Evolutionary conservation across 1,284 basidiomycete species (phyloP), one percentile per base, ranked within the genome.

Genomic region (Apiotrichum gracile): DNA sequence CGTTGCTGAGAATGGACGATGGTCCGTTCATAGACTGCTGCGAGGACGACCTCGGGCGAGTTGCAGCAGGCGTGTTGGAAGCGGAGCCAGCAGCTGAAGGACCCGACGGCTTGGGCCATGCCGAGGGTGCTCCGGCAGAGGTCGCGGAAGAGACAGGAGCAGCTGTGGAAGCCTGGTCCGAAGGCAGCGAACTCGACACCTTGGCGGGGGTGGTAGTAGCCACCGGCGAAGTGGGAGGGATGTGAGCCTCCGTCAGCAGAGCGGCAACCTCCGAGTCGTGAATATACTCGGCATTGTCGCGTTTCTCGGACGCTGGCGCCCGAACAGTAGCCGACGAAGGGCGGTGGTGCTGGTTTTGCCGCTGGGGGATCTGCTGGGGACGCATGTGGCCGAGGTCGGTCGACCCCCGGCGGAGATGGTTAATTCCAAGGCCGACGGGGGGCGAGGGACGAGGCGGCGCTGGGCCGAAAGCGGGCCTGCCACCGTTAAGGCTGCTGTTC

Each of bases 241-340:
- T 24, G 12, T 34, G 50, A 6, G 44, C 37, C 16, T 34, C 44
- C 8, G 43, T 41, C 24, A 52, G 10, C 0, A 46, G 29, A 6
- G 50, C 50, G 0, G 50, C 50, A 14, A 52, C 44, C 38, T 52
- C 50, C 22, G 43, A 25, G n/a, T 52, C 50, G 13, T 22, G 17
- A 16, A 46, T 38, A 31, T 40, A 47, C 22, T 52, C 50, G n/a
- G n/a, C n/a, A 6, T 43, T 33, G n/a, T 47, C 44, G 29, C 50
- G 42, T 37, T 24, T 21, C 8, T 19, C 37, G 43, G 21, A 31
- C 9, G 31, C 12, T 31, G 31, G 16, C 12, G 31, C 10, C 31
- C 31, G 31, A 31, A 14, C 16, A n/a, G n/a, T n/a, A n/a, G n/a
- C 31, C 3, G 16, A 17, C 35, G 35, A 17, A 13, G 16, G 16